These are phyloP conservation scores for Claviceps capensis DNA, from an alignment of 2,329 filamentous ascomycete species.

Conservation along the genomic window DNA sequence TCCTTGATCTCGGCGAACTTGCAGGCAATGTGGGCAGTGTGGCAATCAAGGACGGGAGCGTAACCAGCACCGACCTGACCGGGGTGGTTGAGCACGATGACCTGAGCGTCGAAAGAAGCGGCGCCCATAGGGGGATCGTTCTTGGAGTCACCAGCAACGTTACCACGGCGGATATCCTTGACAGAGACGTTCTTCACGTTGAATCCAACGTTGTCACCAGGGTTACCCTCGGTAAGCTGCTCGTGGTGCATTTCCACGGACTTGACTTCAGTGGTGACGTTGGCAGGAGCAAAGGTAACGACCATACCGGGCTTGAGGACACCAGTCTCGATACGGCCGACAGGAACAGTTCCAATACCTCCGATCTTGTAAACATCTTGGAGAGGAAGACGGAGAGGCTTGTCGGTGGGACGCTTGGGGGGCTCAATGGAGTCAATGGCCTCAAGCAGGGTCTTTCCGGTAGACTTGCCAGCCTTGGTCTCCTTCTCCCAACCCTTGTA, in stretches of 20 bases:
- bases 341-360: slow-evolving; percentile 98
- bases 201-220: slow-evolving; percentile 99
- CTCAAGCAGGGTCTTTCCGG: slow-evolving; percentile 97
- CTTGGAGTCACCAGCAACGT: slow-evolving; percentile 99
- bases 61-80: slow-evolving; percentile 99
- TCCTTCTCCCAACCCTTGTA: slow-evolving; percentile 99
- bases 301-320: slow-evolving; percentile 82
- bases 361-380: slow-evolving; percentile 99
- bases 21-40: slow-evolving; percentile 99
- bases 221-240: slow-evolving; percentile 87
- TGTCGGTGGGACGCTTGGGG: slow-evolving; percentile 88
- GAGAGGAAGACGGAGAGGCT: slow-evolving; percentile 99
- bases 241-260: slow-evolving; percentile 99
- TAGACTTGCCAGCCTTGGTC: slow-evolving; percentile 68
- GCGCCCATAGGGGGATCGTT: slow-evolving; percentile 85
- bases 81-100: slow-evolving; percentile 99
- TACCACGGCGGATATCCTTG: slow-evolving; percentile 99
- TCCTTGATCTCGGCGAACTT: slow-evolving; percentile 98
- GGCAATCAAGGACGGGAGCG: slow-evolving; percentile 98
- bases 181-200: slow-evolving; percentile 99
- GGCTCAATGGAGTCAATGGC: slow-evolving; percentile 94
- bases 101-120: slow-evolving; percentile 97
- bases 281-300: slow-evolving; percentile 95
- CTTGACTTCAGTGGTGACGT: slow-evolving; percentile 99
- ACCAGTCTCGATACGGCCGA: slow-evolving; percentile 99